These are phyloP conservation scores for Erigeron canadensis DNA, from an alignment of 129 eudicot genomes.

Conservation along the genomic window DNA sequence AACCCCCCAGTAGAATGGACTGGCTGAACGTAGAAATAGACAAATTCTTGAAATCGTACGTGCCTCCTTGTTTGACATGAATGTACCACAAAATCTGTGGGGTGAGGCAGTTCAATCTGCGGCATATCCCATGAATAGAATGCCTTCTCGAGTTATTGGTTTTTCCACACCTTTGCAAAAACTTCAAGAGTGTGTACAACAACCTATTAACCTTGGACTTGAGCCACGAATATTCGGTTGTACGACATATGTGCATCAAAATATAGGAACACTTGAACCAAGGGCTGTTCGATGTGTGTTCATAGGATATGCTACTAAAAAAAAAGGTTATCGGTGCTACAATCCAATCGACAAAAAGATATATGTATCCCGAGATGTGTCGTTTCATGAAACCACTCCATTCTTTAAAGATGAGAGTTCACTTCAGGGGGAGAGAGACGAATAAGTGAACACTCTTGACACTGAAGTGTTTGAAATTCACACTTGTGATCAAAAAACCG, in stretches of 20 bases:
- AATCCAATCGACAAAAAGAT: background rate
- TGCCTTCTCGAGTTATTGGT: slow-evolving; percentile 13
- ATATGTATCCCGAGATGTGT: background rate
- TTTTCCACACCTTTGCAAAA: slow-evolving; percentile 25
- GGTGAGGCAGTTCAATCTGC: background rate
- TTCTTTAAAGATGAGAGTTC: background rate
- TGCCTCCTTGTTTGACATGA: background rate
- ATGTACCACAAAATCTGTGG: background rate
- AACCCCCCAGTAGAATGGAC: background rate
- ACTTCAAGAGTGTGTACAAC: background rate
- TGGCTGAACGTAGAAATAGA: background rate
- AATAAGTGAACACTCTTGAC: background rate
- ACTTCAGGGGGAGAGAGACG: background rate
- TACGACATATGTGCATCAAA: slow-evolving; percentile 10
- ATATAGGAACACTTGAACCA: background rate
- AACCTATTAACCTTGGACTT: background rate
- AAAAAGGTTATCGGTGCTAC: background rate
- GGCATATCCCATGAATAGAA: slow-evolving; percentile 5
- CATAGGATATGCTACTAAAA: background rate
- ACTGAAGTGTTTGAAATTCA: no score
- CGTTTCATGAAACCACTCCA: background rate
- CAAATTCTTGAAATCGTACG: background rate
- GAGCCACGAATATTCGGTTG: slow-evolving; percentile 28
- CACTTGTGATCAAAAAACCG: no score
- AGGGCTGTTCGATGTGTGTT: background rate